A percentile compares a stretch with the other conserved stretches of the same genome.
These are phyloP conservation scores for Trichophyton verrucosum DNA, from an alignment of 2,329 filamentous ascomycete species.

Conservation along the genomic window DNA sequence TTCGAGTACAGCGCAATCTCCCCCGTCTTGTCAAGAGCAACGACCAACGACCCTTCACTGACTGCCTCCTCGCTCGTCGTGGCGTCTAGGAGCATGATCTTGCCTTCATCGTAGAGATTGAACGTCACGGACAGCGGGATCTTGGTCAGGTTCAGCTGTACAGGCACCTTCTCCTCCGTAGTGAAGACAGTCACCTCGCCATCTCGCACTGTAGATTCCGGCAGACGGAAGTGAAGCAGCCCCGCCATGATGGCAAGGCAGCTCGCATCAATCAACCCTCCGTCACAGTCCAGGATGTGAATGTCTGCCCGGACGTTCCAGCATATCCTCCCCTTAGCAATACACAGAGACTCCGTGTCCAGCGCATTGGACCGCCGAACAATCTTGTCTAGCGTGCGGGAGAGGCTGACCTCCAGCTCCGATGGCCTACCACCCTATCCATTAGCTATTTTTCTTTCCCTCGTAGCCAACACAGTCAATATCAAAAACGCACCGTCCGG, in stretches of 20 bases:
- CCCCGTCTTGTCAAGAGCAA: conserved; percentile 79
- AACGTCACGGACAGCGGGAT: conserved; percentile 86
- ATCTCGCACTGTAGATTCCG: conserved; percentile 76
- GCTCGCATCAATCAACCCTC: conserved; percentile 72
- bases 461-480: background rate
- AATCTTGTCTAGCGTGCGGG: conserved; percentile 83
- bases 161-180: conserved; percentile 73
- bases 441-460: background rate
- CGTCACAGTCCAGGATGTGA: conserved; percentile 82
- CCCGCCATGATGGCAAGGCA: conserved; percentile 82
- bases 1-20: conserved; percentile 89
- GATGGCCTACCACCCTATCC: conserved; percentile 47
- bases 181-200: conserved; percentile 77
- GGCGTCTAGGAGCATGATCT: conserved; percentile 34
- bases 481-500: conserved; percentile 47
- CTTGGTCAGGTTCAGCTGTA: conserved; percentile 81
- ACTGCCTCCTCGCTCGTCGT: conserved; percentile 39
- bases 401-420: conserved; percentile 73
- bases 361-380: conserved; percentile 83
- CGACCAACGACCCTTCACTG: conserved; percentile 55
- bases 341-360: conserved; percentile 90
- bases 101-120: conserved; percentile 54
- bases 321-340: conserved; percentile 79
- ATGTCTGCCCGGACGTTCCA: conserved; percentile 86
- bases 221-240: conserved; percentile 79